These are phyloP conservation scores for Calonectria pseudoreteaudii DNA, from an alignment of 2,329 filamentous ascomycete species.

Conservation along the genomic window DNA sequence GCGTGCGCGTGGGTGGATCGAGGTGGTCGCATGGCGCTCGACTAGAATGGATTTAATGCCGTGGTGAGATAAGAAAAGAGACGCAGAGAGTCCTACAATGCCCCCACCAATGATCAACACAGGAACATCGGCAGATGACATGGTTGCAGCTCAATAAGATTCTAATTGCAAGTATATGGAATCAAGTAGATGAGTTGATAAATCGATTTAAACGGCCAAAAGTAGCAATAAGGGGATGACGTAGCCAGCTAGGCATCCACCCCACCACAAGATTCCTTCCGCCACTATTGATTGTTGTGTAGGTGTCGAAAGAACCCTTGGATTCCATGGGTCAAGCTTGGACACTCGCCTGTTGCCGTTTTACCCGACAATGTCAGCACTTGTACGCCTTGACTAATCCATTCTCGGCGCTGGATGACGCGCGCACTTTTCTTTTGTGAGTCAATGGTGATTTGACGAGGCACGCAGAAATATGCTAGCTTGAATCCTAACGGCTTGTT, in stretches of 20 bases:
- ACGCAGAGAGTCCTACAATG: constrained; percentile 12
- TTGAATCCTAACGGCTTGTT: not conserved
- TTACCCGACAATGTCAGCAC: not conserved
- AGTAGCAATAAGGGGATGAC: not conserved
- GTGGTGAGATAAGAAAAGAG: constrained; percentile 7
- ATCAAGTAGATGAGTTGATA: not conserved
- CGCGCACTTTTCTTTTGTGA: not conserved
- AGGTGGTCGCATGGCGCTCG: constrained; percentile 1
- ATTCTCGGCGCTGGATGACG: not conserved
- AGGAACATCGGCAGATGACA: not conserved
- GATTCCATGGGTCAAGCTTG: not conserved
- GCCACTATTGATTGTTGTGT: not conserved
- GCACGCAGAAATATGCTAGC: not conserved
- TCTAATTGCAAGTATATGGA: no score
- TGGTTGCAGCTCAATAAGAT: not conserved
- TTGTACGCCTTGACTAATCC: no score
- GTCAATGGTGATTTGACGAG: not conserved
- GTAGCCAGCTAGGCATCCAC: not conserved
- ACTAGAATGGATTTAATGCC: constrained; percentile 5
- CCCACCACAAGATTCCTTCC: not conserved
- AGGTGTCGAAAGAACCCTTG: not conserved
- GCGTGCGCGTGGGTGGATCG: constrained; percentile 8
- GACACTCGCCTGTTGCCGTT: not conserved
- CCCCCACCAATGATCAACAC: constrained; percentile 6
- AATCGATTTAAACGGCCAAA: not conserved